Evolutionary conservation across 2,329 filamentous ascomycete species (phyloP).

Genomic region (Aspergillus sp.): DNA sequence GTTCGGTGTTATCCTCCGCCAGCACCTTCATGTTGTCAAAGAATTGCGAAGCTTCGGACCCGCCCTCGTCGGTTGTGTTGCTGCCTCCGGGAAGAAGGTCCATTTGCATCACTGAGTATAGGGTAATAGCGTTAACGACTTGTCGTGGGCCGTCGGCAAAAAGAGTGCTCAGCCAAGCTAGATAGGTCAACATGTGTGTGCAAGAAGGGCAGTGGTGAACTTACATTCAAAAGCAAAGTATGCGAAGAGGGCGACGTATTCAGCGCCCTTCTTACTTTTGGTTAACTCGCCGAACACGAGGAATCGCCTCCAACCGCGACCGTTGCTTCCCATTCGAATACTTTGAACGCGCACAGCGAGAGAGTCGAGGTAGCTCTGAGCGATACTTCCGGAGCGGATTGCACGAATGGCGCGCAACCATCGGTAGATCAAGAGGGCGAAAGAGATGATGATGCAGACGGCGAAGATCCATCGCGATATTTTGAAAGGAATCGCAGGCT

Average conservation of each 20-base stretch:
- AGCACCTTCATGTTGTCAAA: slow-evolving; percentile 78
- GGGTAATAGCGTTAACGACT: slow-evolving; percentile 83
- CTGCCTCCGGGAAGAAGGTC: slow-evolving; percentile 67
- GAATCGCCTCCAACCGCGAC: slow-evolving; percentile 83
- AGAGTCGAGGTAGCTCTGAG: slow-evolving; percentile 87
- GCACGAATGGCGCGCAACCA: slow-evolving; percentile 77
- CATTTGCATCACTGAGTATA: slow-evolving; percentile 78
- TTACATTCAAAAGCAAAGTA: slow-evolving; percentile 76
- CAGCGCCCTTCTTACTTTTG: slow-evolving; percentile 84
- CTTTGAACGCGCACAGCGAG: slow-evolving; percentile 83
- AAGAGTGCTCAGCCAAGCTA: slow-evolving; percentile 84
- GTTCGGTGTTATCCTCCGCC: slow-evolving; percentile 71
- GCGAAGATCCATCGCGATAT: slow-evolving; percentile 95
- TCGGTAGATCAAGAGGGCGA: slow-evolving; percentile 77
- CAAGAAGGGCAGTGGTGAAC: slow-evolving; percentile 9
- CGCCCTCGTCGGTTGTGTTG: slow-evolving; percentile 57
- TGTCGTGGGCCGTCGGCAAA: slow-evolving; percentile 91
- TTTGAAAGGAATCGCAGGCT: slow-evolving; percentile 73
- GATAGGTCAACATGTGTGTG: slow-evolving; percentile 9
- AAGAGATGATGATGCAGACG: slow-evolving; percentile 86
- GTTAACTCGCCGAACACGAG: slow-evolving; percentile 90
- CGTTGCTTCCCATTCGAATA: slow-evolving; percentile 67
- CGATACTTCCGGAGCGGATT: slow-evolving; percentile 81
- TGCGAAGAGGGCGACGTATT: slow-evolving; percentile 87
- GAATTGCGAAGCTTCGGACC: slow-evolving; percentile 70